Evolutionary conservation across 345 rosid genomes (phyloP), one percentile per base, ranked within the genome.

Genomic region (Physaria fendleri): DNA sequence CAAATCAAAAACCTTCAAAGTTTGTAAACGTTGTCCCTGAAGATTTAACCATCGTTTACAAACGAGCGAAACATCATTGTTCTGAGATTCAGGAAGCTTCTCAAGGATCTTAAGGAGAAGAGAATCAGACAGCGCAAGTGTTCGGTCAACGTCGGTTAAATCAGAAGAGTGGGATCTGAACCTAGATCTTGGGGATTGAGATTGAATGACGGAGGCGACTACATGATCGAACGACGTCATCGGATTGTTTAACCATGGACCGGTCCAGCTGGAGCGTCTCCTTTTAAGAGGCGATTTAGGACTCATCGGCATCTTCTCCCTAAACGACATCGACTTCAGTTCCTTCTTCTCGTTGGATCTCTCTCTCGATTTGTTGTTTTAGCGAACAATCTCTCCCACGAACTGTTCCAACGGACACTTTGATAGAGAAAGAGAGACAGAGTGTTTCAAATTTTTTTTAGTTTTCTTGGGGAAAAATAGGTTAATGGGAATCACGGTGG

Each of bases 11-110:
- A 93, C 67, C 64, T 71, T 83, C 21, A 93, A 35, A 4, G 80
- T 78, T 23, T 75, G 74, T 0, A 79, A 72, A 3, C 91, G 76
- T 4, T 88, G 88, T 28, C 95, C 97, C 12, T 85, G 95, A 35
- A 93, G 84, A 47, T 46, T 47, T 40, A 85, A 33, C 99, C 99
- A 93, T 22, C 99, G 87, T 66, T 85, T 93, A 72, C 96, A 89
- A 10, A 85, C 95, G 30, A 85, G 86, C 0, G 78, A 79, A 8
- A 77, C 75, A 21, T 78, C 68, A 49, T 56, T 35, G 18, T 57
- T 71, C 65, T 81, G 91, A 2, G 86, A 80, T 35, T 37, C 35
- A 0, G 95, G 89, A 33, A 85, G 76, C 39, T 56, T 83, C 5
- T 78, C 71, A 58, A 87, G 83, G 65, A 93, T 77, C 49, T 64